A percentile compares a stretch with the other conserved stretches of the same genome.
Evolutionary conservation across 1,284 basidiomycete species (phyloP).

Genomic region (Cutaneotrichosporon cyanovorans): DNA sequence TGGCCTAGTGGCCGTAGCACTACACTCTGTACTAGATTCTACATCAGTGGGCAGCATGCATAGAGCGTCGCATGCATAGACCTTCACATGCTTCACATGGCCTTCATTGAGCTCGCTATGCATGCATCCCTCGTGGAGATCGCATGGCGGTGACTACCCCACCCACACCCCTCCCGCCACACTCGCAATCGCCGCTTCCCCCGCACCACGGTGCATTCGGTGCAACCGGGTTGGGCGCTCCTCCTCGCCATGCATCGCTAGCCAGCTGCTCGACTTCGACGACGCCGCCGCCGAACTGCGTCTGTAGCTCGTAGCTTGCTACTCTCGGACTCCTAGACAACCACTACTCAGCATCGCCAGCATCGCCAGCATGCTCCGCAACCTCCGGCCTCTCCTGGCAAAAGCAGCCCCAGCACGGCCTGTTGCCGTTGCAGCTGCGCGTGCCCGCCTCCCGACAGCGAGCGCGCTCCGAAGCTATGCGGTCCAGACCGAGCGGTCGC

Average conservation of each 20-base stretch:
- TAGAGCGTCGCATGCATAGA: not conserved
- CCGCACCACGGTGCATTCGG: not conserved
- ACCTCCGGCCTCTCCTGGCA: slow-evolving; percentile 34
- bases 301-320: not conserved
- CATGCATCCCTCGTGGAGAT: too few species aligned
- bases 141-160: too few species aligned
- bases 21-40: too few species aligned
- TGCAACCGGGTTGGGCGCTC: slow-evolving; percentile 1
- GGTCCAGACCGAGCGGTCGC: too few species aligned
- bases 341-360: slow-evolving; percentile 3
- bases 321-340: too few species aligned
- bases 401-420: slow-evolving; percentile 24
- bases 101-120: too few species aligned
- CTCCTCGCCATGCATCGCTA: not conserved
- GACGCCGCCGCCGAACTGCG: not conserved
- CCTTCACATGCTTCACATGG: too few species aligned
- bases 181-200: too few species aligned
- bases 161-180: too few species aligned
- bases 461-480: too few species aligned
- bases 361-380: slow-evolving; percentile 31
- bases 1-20: too few species aligned
- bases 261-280: not conserved
- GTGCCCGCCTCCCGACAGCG: too few species aligned
- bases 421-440: slow-evolving; percentile 22
- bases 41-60: slow-evolving; percentile 3